Conservation (phyloP, 352 stramenopile genomes). For the Globisporangium takayamanum region DNA sequence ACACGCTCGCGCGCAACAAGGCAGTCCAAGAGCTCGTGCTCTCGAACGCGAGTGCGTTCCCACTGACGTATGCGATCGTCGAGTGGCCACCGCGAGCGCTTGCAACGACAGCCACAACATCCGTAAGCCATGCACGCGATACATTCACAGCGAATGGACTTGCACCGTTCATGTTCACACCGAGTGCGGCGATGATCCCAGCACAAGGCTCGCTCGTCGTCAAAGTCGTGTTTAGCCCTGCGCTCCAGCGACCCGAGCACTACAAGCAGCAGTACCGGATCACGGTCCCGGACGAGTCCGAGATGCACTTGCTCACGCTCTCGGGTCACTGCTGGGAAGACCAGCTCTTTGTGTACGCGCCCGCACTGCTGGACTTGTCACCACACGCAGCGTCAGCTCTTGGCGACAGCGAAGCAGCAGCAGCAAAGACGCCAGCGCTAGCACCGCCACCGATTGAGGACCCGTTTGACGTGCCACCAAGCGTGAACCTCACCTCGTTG, state of each 20-base stretch:
- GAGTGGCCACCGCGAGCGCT: not conserved
- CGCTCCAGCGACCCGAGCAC: constrained; percentile 48
- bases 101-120: too few relatives aligned
- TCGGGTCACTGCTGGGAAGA: constrained; percentile 74
- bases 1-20: constrained; percentile 53
- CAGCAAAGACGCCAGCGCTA: not conserved
- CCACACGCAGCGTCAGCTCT: constrained; percentile 7
- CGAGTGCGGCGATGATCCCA: constrained; percentile 51
- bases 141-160: constrained; percentile 20
- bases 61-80: constrained; percentile 47
- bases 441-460: constrained; percentile 40
- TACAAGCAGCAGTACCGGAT: constrained; percentile 54
- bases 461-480: constrained; percentile 57
- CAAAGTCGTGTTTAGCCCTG: constrained; percentile 56
- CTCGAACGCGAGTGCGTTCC: constrained; percentile 59
- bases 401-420: not conserved
- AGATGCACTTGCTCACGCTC: constrained; percentile 47
- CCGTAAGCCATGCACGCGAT: not conserved
- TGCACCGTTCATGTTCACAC: constrained; percentile 59
- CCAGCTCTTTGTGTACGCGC: constrained; percentile 61
- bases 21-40: constrained; percentile 41
- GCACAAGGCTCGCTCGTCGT: constrained; percentile 44
- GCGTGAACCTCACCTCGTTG: constrained; percentile 28
- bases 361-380: constrained; percentile 9
- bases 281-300: constrained; percentile 67